These are phyloP conservation scores for Trypanosoma mega DNA, from an alignment of 208 protist genomes.

Conservation along the genomic window DNA sequence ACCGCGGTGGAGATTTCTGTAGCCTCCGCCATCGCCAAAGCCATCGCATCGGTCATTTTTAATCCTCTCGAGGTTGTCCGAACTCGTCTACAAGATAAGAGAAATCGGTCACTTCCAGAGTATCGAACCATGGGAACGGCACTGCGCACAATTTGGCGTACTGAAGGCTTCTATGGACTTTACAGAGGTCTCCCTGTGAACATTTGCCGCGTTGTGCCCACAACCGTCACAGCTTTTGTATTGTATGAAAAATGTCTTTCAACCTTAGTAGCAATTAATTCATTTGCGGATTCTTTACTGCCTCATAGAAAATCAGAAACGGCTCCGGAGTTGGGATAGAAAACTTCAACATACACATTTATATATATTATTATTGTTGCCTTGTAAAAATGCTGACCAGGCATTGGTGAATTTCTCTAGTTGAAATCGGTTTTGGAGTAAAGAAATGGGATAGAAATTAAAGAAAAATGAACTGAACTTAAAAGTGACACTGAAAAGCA, in stretches of 20 bases:
- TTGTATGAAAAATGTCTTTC: conserved; percentile 79
- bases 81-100: conserved; percentile 73
- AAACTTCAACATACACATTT: no score
- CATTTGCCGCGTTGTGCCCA: conserved; percentile 74
- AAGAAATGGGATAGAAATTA: no score
- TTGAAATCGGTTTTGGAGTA: no score
- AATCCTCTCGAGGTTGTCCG: conserved; percentile 87
- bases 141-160: conserved; percentile 69
- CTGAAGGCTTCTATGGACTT: conserved; percentile 63
- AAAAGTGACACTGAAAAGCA: no score
- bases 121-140: conserved; percentile 62
- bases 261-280: conserved; percentile 2
- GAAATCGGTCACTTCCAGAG: conserved; percentile 38
- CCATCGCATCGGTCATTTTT: conserved; percentile 58
- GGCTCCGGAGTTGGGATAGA: no score
- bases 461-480: no score
- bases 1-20: conserved; percentile 57
- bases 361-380: no score
- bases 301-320: neutral
- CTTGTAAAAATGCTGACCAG: no score
- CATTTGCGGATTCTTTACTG: neutral
- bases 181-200: conserved; percentile 84
- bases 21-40: conserved; percentile 70
- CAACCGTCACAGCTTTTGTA: conserved; percentile 76
- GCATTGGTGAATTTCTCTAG: no score